Evolutionary conservation across 345 rosid genomes (phyloP).

Genomic region (Citrus sp.): DNA sequence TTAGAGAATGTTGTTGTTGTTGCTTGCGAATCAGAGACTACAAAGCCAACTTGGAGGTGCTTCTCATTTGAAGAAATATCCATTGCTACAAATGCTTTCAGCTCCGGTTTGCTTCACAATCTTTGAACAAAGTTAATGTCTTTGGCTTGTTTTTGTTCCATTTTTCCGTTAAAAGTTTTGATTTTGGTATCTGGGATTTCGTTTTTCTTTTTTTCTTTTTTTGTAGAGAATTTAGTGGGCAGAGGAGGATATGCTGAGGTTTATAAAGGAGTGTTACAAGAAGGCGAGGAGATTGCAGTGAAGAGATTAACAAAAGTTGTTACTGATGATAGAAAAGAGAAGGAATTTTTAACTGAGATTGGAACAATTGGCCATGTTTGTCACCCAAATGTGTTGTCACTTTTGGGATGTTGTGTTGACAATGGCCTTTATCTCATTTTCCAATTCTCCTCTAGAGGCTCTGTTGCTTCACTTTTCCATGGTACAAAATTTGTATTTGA

Average conservation of each 20-base stretch:
- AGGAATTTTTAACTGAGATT: conserved; percentile 86
- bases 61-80: conserved; percentile 79
- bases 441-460: conserved; percentile 81
- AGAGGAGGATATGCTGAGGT: conserved; percentile 96
- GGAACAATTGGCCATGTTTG: conserved; percentile 91
- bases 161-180: not conserved
- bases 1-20: conserved; percentile 24
- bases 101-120: conserved; percentile 44
- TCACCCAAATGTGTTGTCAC: conserved; percentile 74
- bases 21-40: conserved; percentile 13
- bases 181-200: conserved; percentile 2
- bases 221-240: conserved; percentile 69
- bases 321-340: conserved; percentile 83
- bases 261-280: conserved; percentile 54
- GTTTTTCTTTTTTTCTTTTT: too few relatives aligned
- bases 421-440: conserved; percentile 87
- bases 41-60: conserved; percentile 86
- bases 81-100: conserved; percentile 69
- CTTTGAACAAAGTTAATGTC: not conserved
- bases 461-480: conserved; percentile 90
- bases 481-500: conserved; percentile 32
- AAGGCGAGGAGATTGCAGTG: conserved; percentile 75
- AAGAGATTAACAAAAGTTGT: conserved; percentile 71
- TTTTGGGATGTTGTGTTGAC: conserved; percentile 86
- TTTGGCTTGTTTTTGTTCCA: not conserved